Evolutionary conservation across 1,284 basidiomycete genomes (phyloP).

Genomic region (Limonomyces culmigenus): DNA sequence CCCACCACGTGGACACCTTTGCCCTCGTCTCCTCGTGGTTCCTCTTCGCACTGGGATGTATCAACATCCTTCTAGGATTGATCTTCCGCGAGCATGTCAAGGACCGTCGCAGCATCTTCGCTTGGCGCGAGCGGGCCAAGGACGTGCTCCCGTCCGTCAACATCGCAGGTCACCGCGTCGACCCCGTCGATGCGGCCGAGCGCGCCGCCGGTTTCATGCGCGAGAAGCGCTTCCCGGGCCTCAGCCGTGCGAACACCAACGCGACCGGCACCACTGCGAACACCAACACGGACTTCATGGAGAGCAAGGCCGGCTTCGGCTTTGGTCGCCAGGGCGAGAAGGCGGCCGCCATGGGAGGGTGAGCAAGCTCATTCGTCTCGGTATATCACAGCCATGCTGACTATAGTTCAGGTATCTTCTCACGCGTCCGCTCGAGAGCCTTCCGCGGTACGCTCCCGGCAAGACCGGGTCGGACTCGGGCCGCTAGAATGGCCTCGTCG

Average conservation of each 20-base stretch:
- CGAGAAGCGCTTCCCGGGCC: not conserved
- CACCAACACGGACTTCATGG: not conserved
- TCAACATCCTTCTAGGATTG: slow-evolving; percentile 67
- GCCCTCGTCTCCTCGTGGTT: slow-evolving; percentile 76
- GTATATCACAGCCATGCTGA: not conserved
- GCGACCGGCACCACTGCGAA: too few species aligned
- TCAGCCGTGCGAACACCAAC: not conserved
- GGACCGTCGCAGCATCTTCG: slow-evolving; percentile 37
- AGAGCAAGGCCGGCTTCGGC: slow-evolving; percentile 35
- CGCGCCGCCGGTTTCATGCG: slow-evolving; percentile 11
- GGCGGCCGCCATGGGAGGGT: slow-evolving; percentile 43
- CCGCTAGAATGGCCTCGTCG: too few species aligned
- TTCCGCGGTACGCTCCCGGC: slow-evolving; percentile 30
- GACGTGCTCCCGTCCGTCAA: slow-evolving; percentile 35
- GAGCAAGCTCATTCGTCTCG: slow-evolving; percentile 5
- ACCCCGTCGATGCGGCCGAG: slow-evolving; percentile 11
- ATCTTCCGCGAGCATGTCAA: slow-evolving; percentile 53
- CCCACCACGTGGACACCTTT: slow-evolving; percentile 65
- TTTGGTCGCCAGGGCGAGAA: slow-evolving; percentile 68
- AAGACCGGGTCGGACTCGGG: slow-evolving; percentile 3
- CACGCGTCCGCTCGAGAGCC: slow-evolving; percentile 36
- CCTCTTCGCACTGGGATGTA: slow-evolving; percentile 68
- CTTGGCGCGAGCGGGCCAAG: slow-evolving; percentile 40
- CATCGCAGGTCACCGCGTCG: slow-evolving; percentile 7
- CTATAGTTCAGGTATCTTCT: slow-evolving; percentile 14